Percentiles rank a stretch among this genome's conserved stretches.
These are phyloP conservation scores for Metschnikowia lochheadii DNA, from an alignment of 805 yeast species.

Conservation along the genomic window DNA sequence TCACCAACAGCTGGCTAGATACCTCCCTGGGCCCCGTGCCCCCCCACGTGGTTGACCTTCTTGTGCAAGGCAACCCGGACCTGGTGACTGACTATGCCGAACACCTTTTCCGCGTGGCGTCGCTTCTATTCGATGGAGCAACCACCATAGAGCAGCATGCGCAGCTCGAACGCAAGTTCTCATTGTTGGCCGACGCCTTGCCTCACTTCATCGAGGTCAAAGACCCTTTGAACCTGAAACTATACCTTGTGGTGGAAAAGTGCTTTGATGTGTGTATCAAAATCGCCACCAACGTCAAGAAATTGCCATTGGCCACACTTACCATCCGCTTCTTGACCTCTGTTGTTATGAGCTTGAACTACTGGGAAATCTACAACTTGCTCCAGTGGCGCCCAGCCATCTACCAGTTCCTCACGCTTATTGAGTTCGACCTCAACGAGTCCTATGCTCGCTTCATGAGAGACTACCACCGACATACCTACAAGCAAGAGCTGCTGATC, in stretches of 20 bases:
- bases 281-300: slow-evolving; percentile 28
- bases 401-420: slow-evolving; percentile 36
- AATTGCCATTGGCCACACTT: slow-evolving; percentile 30
- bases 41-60: slow-evolving; percentile 26
- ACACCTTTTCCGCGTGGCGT: slow-evolving; percentile 31
- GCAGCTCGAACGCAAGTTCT: slow-evolving; percentile 23
- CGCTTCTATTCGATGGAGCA: slow-evolving; percentile 22
- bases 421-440: slow-evolving; percentile 38
- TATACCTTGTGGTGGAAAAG: slow-evolving; percentile 33
- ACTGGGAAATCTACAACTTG: slow-evolving; percentile 43
- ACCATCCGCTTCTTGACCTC: slow-evolving; percentile 37
- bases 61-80: slow-evolving; percentile 26
- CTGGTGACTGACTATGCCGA: slow-evolving; percentile 35
- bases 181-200: slow-evolving; percentile 23
- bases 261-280: slow-evolving; percentile 38
- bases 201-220: slow-evolving; percentile 18
- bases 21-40: slow-evolving; percentile 1
- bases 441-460: slow-evolving; percentile 33
- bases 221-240: slow-evolving; percentile 29
- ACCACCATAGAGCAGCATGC: slow-evolving; percentile 12
- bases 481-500: slow-evolving; percentile 15
- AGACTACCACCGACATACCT: slow-evolving; percentile 29
- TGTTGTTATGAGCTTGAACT: slow-evolving; percentile 35
- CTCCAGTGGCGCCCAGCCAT: slow-evolving; percentile 41
- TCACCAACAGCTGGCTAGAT: slow-evolving; percentile 8